Conservation (phyloP, 2,329 filamentous ascomycete genomes). For the Helotiales sp. region DNA sequence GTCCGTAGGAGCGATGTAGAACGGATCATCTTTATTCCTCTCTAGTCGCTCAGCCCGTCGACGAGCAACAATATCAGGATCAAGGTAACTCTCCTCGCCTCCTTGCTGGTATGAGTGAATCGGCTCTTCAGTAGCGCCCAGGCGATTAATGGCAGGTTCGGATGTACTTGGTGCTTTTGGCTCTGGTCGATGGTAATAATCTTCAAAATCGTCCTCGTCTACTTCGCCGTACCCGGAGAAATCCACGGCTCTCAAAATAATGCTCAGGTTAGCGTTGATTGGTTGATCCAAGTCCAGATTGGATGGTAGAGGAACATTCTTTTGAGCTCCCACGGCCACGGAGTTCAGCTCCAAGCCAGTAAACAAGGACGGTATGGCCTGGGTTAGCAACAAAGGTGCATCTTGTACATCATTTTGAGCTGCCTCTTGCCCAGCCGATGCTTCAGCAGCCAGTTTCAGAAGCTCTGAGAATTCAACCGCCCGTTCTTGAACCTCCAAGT, state of each 20-base stretch:
- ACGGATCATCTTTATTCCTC: constrained; percentile 88
- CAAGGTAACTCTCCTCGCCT: constrained; percentile 64
- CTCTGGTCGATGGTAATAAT: constrained; percentile 61
- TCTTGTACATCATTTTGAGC: constrained; percentile 57
- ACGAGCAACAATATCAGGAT: constrained; percentile 71
- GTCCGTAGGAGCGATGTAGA: constrained; percentile 72
- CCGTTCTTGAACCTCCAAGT: constrained; percentile 90
- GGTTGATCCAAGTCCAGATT: constrained; percentile 77
- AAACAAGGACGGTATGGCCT: constrained; percentile 88
- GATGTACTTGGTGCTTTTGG: constrained; percentile 46
- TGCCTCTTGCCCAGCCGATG: constrained; percentile 65
- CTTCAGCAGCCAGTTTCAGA: constrained; percentile 83
- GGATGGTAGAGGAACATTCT: constrained; percentile 78
- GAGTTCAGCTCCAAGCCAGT: constrained; percentile 87
- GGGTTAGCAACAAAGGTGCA: constrained; percentile 80
- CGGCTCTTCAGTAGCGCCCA: constrained; percentile 47
- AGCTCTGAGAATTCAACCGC: constrained; percentile 91
- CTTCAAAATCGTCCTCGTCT: constrained; percentile 66
- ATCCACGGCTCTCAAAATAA: constrained; percentile 61
- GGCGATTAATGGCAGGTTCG: constrained; percentile 55
- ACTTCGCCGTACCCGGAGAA: constrained; percentile 48
- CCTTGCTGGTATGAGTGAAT: constrained; percentile 58
- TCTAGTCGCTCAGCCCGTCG: constrained; percentile 76
- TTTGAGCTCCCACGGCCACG: constrained; percentile 78
- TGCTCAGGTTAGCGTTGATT: constrained; percentile 73